Base-by-base conservation (phyloP, 2,329 filamentous ascomycete genomes). In the Colletotrichum sp. region DNA sequence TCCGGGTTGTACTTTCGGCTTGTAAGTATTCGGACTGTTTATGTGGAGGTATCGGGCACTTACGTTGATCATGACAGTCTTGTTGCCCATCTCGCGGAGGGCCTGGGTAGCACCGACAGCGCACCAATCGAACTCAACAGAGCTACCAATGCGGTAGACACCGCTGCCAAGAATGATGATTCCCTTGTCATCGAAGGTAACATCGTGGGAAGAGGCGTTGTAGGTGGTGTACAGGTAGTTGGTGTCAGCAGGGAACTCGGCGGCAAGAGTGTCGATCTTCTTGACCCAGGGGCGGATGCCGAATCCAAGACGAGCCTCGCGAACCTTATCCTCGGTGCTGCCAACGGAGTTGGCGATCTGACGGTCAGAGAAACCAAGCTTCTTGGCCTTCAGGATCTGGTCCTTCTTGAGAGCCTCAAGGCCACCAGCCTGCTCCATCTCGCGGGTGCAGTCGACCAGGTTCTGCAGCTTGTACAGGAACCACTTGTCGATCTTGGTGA, bases 401-500 rank as follows among this genome's bases (percentile, higher is more conserved):
- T 98, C 96, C 86, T 96, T 95, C 89, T 96, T 96, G 78, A 99
- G 88, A 71, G 93, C 94, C 81, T 94, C 93, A 63, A 99, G 90
- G 81, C 93, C 94, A 79, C 96, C 96, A 76, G 95, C 92, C 36
- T 94, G 92, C 88, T 98, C 92, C 77, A 99, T 92, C 84, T 98
- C 95, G 79, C 92, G 92, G 76, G 94, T 95, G 88, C 94, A 96
- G 85, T 99, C 92, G 68, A 98, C 97, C 81, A 99, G 95, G 89
- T 99, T 99, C 88, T 98, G 93, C 68, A 99, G 92, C 91, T 99
- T 99, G 92, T 98, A 92, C 81, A 99, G 88, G 90, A 99, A 99
- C 97, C 97, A 99, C 88, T 98, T 98, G 89, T 99, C 97, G 82
- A 99, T 99, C 91, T 98, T 98, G 87, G 95, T 98, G 80, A 99